These are phyloP conservation scores for Thymus mandschuricus DNA, from an alignment of 257 asterid genomes.

Conservation along the genomic window DNA sequence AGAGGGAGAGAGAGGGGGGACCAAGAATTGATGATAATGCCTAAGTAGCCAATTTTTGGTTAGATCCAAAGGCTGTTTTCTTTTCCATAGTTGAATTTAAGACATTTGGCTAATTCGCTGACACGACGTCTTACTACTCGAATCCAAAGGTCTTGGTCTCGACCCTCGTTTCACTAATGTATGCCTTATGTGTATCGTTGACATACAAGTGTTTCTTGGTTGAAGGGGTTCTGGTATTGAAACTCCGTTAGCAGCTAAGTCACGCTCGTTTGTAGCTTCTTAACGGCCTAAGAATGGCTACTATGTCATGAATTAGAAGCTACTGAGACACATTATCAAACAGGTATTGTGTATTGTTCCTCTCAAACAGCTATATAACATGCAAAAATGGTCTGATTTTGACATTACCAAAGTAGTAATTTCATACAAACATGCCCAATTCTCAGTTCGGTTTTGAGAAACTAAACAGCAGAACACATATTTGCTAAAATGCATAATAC, in stretches of 20 bases:
- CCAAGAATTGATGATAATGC: conserved; percentile 48
- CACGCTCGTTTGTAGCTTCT: not conserved
- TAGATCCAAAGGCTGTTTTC: conserved; percentile 29
- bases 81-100: conserved; percentile 25
- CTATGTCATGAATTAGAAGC: no score
- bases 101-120: conserved; percentile 24
- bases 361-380: conserved; percentile 25
- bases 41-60: conserved; percentile 46
- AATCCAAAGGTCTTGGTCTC: not conserved
- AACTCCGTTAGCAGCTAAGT: not conserved
- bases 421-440: conserved; percentile 23
- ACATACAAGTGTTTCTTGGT: no score
- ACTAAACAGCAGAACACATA: conserved; percentile 27
- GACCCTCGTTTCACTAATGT: not conserved
- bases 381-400: conserved; percentile 25
- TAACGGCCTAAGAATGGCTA: conserved; percentile 14
- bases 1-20: conserved; percentile 49
- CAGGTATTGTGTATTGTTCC: no score
- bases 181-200: not conserved
- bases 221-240: not conserved
- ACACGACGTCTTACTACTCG: not conserved
- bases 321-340: no score
- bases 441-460: conserved; percentile 30
- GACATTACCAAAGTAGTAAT: conserved; percentile 29
- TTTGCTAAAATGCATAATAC: not conserved